Percentiles rank a stretch among this genome's conserved stretches.
Evolutionary conservation across 1,284 basidiomycete species (phyloP).

Genomic region (Ganoderma meredithae): DNA sequence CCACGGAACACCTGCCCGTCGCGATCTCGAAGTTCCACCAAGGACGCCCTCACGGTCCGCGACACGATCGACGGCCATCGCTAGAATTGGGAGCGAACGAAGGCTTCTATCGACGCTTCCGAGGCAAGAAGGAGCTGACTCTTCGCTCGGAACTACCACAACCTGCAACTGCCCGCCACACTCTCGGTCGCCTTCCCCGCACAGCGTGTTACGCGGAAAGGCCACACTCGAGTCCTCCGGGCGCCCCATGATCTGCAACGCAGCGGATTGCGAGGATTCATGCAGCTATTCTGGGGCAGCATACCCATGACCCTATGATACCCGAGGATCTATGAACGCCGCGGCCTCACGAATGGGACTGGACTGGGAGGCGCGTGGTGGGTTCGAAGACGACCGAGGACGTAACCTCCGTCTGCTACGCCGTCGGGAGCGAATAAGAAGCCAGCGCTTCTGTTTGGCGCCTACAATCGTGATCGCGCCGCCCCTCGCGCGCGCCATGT

Average conservation of each 20-base stretch:
- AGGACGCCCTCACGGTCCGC: not conserved
- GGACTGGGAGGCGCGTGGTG: conserved; percentile 2
- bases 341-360: not conserved
- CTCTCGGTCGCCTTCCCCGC: conserved; percentile 2
- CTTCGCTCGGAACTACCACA: not conserved
- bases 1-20: conserved; percentile 21
- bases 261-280: conserved; percentile 2
- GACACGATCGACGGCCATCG: conserved; percentile 15
- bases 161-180: not conserved
- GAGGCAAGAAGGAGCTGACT: conserved; percentile 8
- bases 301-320: conserved; percentile 7
- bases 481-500: conserved; percentile 14
- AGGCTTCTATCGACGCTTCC: conserved; percentile 17
- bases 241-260: conserved; percentile 8
- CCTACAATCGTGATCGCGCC: conserved; percentile 6
- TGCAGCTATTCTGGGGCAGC: not conserved
- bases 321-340: conserved; percentile 6
- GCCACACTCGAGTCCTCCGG: not conserved
- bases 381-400: conserved; percentile 1
- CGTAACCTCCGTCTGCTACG: conserved; percentile 4
- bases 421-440: conserved; percentile 8
- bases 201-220: not conserved
- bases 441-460: conserved; percentile 5
- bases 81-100: conserved; percentile 16
- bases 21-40: conserved; percentile 19